phyloP scores from a whole-genome alignment of 2,329 filamentous ascomycete species.

The Cercospora janseana region DNA sequence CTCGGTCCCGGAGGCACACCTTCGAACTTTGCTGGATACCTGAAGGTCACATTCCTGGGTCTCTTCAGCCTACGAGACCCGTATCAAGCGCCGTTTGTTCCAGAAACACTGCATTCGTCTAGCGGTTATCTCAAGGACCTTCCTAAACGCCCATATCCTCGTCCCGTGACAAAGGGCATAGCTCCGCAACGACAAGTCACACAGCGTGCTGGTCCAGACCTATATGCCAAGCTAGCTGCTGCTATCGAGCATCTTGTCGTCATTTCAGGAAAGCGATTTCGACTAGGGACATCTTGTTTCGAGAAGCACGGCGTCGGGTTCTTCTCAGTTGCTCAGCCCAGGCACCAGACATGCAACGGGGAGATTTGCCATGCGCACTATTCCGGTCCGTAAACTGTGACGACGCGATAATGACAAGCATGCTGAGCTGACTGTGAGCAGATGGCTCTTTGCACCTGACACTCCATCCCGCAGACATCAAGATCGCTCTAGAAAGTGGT shows the following conservation, averaged over 20 bases:
- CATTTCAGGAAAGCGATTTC: constrained; percentile 37
- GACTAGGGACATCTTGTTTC: constrained; percentile 67
- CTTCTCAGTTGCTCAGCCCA: constrained; percentile 65
- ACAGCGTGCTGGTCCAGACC: constrained; percentile 57
- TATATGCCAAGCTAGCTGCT: constrained; percentile 56
- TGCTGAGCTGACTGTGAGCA: constrained; percentile 27
- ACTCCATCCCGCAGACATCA: constrained; percentile 75
- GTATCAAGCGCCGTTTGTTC: constrained; percentile 57
- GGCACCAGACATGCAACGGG: constrained; percentile 67
- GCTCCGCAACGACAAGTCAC: constrained; percentile 77
- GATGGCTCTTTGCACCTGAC: constrained; percentile 78
- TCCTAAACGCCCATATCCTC: constrained; percentile 60
- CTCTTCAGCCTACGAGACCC: constrained; percentile 70
- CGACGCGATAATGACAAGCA: not conserved
- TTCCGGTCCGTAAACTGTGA: constrained; percentile 31
- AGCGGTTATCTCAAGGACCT: constrained; percentile 61
- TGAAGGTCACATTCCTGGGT: constrained; percentile 69
- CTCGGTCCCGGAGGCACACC: constrained; percentile 81
- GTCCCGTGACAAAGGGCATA: constrained; percentile 70
- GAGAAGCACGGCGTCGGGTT: constrained; percentile 70
- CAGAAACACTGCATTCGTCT: constrained; percentile 53
- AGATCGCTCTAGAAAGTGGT: constrained; percentile 67
- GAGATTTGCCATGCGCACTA: constrained; percentile 80
- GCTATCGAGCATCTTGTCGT: constrained; percentile 55
- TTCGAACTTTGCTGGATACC: constrained; percentile 68